Evolutionary conservation across 352 stramenopile species (phyloP).

Genomic region (Pythium myriotylum): DNA sequence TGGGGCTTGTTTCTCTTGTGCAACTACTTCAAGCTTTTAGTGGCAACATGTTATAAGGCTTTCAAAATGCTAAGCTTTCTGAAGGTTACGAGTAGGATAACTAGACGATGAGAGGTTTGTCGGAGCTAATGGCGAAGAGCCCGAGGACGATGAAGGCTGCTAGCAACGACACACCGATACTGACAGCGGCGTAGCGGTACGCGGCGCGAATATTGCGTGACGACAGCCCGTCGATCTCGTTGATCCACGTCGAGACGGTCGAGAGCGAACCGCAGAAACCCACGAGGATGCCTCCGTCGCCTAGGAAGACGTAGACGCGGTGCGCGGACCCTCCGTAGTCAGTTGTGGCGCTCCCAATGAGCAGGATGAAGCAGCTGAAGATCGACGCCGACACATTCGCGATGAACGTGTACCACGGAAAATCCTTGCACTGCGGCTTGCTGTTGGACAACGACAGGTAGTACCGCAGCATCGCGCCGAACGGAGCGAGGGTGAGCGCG

Average conservation of each 20-base stretch:
- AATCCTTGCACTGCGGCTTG: slow-evolving; percentile 17
- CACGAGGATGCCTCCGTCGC: slow-evolving; percentile 22
- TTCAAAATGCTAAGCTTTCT: too few relatives aligned
- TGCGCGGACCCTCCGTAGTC: not conserved
- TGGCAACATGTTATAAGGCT: slow-evolving; percentile 1
- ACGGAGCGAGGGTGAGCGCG: slow-evolving; percentile 22
- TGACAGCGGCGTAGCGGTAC: slow-evolving; percentile 23
- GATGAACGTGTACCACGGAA: slow-evolving; percentile 34
- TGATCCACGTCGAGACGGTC: slow-evolving; percentile 41
- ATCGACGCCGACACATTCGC: slow-evolving; percentile 32
- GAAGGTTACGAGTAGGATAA: too few relatives aligned
- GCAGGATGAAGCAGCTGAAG: slow-evolving; percentile 24
- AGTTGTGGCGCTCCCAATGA: slow-evolving; percentile 24
- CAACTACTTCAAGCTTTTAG: not conserved
- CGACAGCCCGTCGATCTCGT: slow-evolving; percentile 29
- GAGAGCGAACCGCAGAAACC: slow-evolving; percentile 40
- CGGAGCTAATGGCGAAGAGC: slow-evolving; percentile 7
- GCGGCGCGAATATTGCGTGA: slow-evolving; percentile 4
- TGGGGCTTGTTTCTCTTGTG: slow-evolving; percentile 5
- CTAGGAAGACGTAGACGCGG: slow-evolving; percentile 21
- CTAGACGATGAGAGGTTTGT: slow-evolving; percentile 13
- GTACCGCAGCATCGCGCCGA: slow-evolving; percentile 34
- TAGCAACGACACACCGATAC: slow-evolving; percentile 17
- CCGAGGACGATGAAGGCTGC: slow-evolving; percentile 22
- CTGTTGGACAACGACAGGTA: slow-evolving; percentile 33